These are phyloP conservation scores for Pythium coloratum DNA, from an alignment of 352 stramenopile genomes.

Conservation along the genomic window DNA sequence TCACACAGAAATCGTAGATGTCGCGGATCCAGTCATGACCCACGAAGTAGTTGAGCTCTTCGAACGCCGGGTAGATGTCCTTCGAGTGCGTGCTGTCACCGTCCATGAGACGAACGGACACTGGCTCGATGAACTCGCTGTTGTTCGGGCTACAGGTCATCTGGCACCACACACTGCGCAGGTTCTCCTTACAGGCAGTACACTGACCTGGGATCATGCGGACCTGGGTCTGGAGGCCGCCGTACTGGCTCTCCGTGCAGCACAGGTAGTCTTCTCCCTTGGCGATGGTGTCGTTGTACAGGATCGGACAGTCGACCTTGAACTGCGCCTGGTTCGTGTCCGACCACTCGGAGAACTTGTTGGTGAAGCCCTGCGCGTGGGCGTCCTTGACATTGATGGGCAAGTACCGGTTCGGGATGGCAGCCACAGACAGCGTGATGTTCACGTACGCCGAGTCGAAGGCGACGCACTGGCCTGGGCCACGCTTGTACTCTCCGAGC, in stretches of 20 bases:
- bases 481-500: conserved; percentile 56
- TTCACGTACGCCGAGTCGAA: conserved; percentile 72
- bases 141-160: conserved; percentile 81
- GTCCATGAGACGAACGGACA: conserved; percentile 60
- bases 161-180: conserved; percentile 81
- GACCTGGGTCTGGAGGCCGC: conserved; percentile 55
- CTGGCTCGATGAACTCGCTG: conserved; percentile 71
- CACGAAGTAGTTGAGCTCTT: conserved; percentile 70
- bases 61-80: conserved; percentile 66
- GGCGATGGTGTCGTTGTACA: conserved; percentile 67
- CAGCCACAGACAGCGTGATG: conserved; percentile 29
- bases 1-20: conserved; percentile 71
- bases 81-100: conserved; percentile 44
- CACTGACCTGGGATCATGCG: conserved; percentile 60
- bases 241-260: conserved; percentile 80
- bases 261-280: conserved; percentile 59
- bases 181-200: conserved; percentile 69
- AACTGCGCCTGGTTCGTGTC: conserved; percentile 60
- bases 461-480: conserved; percentile 46
- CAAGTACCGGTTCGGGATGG: conserved; percentile 61
- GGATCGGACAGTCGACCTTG: conserved; percentile 59
- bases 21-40: conserved; percentile 65
- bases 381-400: conserved; percentile 61
- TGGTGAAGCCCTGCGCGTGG: conserved; percentile 52
- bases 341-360: conserved; percentile 76